Base-by-base conservation (phyloP, 371 early-diverging fungal genomes). In the Parasitella parasitica region DNA sequence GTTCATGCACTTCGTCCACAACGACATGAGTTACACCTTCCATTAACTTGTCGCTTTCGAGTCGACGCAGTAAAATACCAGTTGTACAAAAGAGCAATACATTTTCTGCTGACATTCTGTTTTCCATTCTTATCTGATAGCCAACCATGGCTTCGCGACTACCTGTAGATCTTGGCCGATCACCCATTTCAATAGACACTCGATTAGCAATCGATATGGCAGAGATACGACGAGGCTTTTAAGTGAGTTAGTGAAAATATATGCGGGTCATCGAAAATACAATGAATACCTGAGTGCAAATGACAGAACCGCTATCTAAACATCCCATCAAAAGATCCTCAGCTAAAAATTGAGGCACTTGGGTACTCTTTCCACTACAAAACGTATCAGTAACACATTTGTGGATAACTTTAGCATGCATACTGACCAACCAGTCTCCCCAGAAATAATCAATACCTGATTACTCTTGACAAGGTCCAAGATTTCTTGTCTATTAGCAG, bases 121-220 rank as follows among this genome's bases (percentile, higher is more conserved):
- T 83, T 56, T 92, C 92, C 46, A 92, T 75, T 9, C 95, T 84
- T 24, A 97, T 91, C 35, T 90, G 89, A 67, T 97, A 95, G 2
- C 97, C 96, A 22, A 97, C 92, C 63, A 86, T 66, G 0, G 85
- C 73, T 15, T 79, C 76, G 22, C 67, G 69, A 35, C 69, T 77
- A 11, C 86, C 89, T 4, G 75, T 69, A 2, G 76, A 65, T 36
- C 68, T 84, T 48, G 75, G 81, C 0, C 46, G 54, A 59, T 90
- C 89, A 2, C 89, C 89, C 70, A 91, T 70, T 75, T 96, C 96
- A 3, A 70, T 59, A 2, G 93, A 92, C 9, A 99, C 98, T 41
- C 98, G 84, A 20, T 88, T 79, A 0, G 97, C 95, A 46, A 99
- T 91, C 30, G 93, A 89, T 55, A 94, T 91, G 16, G 98, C 97